phyloP scores from a whole-genome alignment of 2,329 filamentous ascomycete genomes.

The Fusarium sublunatum region DNA sequence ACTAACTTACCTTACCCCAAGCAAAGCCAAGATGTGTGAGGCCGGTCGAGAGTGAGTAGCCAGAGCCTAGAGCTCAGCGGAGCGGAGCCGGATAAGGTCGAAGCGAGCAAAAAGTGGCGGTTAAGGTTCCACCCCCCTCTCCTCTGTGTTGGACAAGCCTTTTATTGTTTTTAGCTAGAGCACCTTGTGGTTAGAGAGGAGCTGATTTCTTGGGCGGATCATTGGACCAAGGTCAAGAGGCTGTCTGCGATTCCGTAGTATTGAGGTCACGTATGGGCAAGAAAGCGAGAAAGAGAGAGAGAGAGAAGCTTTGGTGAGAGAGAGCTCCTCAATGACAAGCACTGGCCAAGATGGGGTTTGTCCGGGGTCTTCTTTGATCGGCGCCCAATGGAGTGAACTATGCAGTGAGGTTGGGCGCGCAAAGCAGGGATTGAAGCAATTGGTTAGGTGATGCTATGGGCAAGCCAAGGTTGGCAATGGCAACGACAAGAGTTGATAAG shows the following conservation, averaged over 20 bases:
- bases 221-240: conserved; percentile 9
- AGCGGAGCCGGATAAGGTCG: conserved; percentile 42
- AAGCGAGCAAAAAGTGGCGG: conserved; percentile 40
- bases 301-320: conserved; percentile 2
- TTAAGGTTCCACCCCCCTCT: conserved; percentile 47
- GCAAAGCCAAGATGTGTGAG: conserved; percentile 20
- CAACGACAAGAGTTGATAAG: conserved; percentile 16
- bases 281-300: background rate
- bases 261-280: conserved; percentile 13
- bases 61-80: conserved; percentile 5
- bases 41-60: conserved; percentile 23
- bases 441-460: conserved; percentile 27
- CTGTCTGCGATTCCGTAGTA: conserved; percentile 7
- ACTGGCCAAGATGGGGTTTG: conserved; percentile 30
- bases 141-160: conserved; percentile 17
- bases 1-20: conserved; percentile 25
- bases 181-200: conserved; percentile 12
- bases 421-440: conserved; percentile 29
- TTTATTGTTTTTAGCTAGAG: conserved; percentile 2
- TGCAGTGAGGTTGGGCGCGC: conserved; percentile 36
- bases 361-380: conserved; percentile 34
- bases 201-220: conserved; percentile 13
- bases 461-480: conserved; percentile 1
- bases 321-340: conserved; percentile 32
- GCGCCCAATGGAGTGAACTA: conserved; percentile 38